Percentiles rank a stretch among this genome's conserved stretches.
Evolutionary conservation across 202 grass and related monocot genomes (phyloP).

Genomic region (Panicum hallii): DNA sequence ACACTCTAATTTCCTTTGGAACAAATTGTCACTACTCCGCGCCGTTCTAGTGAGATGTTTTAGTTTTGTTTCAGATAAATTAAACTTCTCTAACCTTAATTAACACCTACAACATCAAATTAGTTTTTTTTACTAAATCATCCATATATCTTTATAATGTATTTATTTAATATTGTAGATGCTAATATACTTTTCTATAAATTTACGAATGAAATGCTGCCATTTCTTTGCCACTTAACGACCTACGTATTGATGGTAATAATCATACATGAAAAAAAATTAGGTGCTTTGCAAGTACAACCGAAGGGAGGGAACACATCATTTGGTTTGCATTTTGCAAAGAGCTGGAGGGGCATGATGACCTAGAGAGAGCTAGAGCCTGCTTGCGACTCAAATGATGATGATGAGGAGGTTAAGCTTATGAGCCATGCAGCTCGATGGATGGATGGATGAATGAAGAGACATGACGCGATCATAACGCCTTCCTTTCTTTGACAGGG

Average conservation of each 20-base stretch:
- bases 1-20: neutral
- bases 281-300: conserved; percentile 1
- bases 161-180: no score
- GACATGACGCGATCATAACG: neutral
- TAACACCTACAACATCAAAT: no score
- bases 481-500: neutral
- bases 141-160: no score
- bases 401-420: neutral
- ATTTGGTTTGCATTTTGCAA: neutral
- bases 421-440: neutral
- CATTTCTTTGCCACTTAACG: neutral
- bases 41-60: neutral
- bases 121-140: no score
- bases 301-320: neutral
- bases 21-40: neutral
- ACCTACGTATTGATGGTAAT: neutral
- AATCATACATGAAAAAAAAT: neutral
- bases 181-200: no score
- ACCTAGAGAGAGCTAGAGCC: neutral
- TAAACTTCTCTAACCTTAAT: neutral
- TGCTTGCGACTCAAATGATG: no score
- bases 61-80: neutral
- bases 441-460: neutral
- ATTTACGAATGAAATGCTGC: no score
- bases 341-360: neutral